These are phyloP conservation scores for Alternaria panax DNA, from an alignment of 2,329 filamentous ascomycete species.

Conservation along the genomic window DNA sequence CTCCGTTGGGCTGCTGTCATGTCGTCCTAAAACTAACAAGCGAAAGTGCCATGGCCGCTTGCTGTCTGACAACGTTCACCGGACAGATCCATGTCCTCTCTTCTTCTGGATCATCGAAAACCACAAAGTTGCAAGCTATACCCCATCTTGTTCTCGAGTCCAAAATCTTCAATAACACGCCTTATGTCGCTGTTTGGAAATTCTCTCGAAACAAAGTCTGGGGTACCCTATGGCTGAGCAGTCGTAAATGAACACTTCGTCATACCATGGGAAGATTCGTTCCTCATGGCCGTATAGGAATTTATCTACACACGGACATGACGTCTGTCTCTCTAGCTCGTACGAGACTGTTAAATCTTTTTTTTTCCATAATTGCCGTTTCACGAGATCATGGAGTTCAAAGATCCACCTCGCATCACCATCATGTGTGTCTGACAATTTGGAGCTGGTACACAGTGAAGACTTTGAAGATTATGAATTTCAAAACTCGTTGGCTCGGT, in stretches of 20 bases:
- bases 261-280: neutral
- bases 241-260: neutral
- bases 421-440: too few species aligned
- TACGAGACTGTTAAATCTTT: neutral
- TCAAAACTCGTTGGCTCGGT: neutral
- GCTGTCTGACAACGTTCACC: too few species aligned
- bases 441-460: too few species aligned
- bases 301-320: fast-evolving
- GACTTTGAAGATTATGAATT: too few species aligned
- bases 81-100: too few species aligned
- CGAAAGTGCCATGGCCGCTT: too few species aligned
- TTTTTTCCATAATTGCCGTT: neutral
- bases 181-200: neutral
- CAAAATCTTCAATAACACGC: neutral
- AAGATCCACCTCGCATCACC: neutral
- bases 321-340: neutral
- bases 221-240: neutral
- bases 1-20: too few species aligned
- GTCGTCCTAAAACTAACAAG: too few species aligned
- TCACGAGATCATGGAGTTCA: neutral
- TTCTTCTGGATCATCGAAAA: too few species aligned
- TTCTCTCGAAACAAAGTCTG: neutral
- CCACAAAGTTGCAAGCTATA: too few species aligned
- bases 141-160: too few species aligned
- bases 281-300: neutral